Conservation (phyloP, 306 rosid genomes). For the Vicia sativa region DNA sequence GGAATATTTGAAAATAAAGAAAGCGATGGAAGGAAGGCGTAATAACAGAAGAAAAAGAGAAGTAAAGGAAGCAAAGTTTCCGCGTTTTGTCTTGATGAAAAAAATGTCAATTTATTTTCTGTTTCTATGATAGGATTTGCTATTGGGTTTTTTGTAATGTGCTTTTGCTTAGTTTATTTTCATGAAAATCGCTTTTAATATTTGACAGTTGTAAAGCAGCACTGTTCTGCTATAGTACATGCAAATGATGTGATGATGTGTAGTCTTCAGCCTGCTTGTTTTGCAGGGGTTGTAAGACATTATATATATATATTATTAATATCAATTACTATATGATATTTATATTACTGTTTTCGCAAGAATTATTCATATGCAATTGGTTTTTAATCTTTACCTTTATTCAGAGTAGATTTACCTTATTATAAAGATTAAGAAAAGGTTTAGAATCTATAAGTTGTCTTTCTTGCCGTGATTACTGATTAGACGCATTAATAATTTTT, state of each 20-base stretch:
- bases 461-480: no score
- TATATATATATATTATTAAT: background rate
- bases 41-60: constrained; percentile 20
- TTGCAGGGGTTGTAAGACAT: constrained; percentile 44
- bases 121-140: constrained; percentile 14
- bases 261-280: constrained; percentile 44
- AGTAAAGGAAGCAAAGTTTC: constrained; percentile 54
- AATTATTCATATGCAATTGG: no score
- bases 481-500: no score
- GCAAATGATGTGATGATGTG: constrained; percentile 38
- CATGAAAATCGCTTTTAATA: background rate
- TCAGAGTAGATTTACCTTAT: no score
- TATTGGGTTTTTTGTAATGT: background rate
- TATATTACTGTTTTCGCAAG: background rate
- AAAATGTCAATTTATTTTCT: constrained; percentile 25
- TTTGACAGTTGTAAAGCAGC: constrained; percentile 49
- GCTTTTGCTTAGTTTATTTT: no score
- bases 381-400: no score
- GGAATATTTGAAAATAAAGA: constrained; percentile 53
- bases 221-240: constrained; percentile 31
- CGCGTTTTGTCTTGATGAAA: constrained; percentile 32
- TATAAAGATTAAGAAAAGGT: no score
- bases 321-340: background rate
- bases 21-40: constrained; percentile 43
- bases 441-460: no score